Base-by-base conservation (phyloP, 106 monocot genomes). In the Platanthera guangdongensis region DNA sequence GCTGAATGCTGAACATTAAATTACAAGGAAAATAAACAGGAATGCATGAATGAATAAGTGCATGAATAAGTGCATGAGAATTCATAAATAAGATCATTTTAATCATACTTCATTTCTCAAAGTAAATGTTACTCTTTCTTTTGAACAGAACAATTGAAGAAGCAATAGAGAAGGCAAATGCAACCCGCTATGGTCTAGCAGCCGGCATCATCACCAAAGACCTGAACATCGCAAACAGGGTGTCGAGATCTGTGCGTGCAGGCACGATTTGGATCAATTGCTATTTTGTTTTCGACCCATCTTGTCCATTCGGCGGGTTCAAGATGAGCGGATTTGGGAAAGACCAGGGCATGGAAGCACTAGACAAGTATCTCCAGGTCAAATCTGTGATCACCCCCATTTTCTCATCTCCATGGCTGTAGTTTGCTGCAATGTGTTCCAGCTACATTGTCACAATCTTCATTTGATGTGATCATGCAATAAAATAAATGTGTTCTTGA, bases 261-360 rank as follows among this genome's bases (percentile, higher is more conserved):
- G 88, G 85, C 7, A 21, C 50, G 2, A 64, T 88, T 22, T 85
- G 88, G 88, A 74, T 88, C 57, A 88, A 88, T 67, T 88, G 88
- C 52, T 85, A 85, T 78, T 81, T 88, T 51, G 88, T 80, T 15
- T 85, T 83, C 72, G 88, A 88, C 74, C 12, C 5, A 8, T 80
- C 83, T 68, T 21, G 11, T 49, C 88, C 88, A 0, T 88, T 81
- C 25, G 88, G 88, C 9, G 88, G 88, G 5, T 88, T 71, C 64
- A 88, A 88, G 82, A 85, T 88, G 85, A 88, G 88, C 48, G 88
- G 88, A 2, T 85, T 85, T 65, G 85, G 88, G 57, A 88, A 74
- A 54, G 88, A 88, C 51, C 7, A 46, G n/a, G 88, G 88, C 14
- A 21, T 88, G 74, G 54, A 83, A 53, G 67, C 83, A 6, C 46